Evolutionary conservation across 1,284 basidiomycete species (phyloP).

Genomic region (Exsudoporus floridanus): DNA sequence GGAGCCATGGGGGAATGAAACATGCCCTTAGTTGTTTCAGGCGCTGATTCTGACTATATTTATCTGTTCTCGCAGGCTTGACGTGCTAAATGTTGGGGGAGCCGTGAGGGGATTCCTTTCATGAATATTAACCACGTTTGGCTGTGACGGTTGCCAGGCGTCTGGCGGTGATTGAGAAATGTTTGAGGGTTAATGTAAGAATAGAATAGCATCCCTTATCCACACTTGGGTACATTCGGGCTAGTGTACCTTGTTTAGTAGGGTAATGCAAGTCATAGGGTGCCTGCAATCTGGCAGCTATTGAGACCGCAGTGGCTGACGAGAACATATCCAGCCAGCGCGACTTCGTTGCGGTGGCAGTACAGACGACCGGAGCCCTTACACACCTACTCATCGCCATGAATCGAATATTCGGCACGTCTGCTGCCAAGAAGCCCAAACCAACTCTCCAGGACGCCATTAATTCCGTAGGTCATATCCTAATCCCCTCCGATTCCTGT

Average conservation of each 20-base stretch:
- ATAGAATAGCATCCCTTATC: neutral
- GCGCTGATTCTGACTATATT: conserved; percentile 3
- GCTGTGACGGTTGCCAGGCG: neutral
- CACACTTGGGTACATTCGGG: neutral
- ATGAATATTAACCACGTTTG: conserved; percentile 10
- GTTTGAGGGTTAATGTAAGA: neutral
- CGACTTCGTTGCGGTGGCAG: neutral
- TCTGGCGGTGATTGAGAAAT: neutral
- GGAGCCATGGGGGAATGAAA: neutral
- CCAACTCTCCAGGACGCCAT: conserved; percentile 91
- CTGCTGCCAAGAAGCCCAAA: conserved; percentile 81
- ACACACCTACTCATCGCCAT: conserved; percentile 39
- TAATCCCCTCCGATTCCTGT: conserved; percentile 1
- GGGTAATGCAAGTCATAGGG: too few relatives aligned
- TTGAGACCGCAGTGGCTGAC: too few relatives aligned
- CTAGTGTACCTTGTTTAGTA: neutral
- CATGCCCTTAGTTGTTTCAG: neutral
- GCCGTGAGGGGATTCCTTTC: conserved; percentile 76
- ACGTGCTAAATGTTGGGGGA: conserved; percentile 76
- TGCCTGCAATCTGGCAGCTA: too few relatives aligned
- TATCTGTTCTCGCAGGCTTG: conserved; percentile 45
- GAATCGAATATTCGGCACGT: conserved; percentile 83
- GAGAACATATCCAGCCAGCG: too few relatives aligned
- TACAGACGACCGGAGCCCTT: neutral
- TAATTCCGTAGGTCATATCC: conserved; percentile 60